Percentiles rank a stretch among this genome's conserved stretches.
Conservation (phyloP, 192 early-diverging fungal genomes). For the Coemansia nantahalensis region DNA sequence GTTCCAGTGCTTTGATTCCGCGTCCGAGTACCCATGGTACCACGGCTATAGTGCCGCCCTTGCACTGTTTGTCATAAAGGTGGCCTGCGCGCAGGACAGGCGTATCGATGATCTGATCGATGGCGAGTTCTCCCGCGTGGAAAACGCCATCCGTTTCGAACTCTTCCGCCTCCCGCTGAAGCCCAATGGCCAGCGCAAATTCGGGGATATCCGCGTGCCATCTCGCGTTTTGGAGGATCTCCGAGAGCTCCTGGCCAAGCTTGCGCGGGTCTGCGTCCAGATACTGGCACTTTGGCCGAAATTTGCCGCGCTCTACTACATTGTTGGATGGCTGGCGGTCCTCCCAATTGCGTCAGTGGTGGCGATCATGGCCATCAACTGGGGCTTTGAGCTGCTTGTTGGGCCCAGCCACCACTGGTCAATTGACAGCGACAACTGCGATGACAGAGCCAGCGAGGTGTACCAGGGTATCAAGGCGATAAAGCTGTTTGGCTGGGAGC, state of each 20-base stretch:
- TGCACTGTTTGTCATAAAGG: background rate
- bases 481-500: slow-evolving; percentile 49
- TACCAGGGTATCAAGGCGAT: slow-evolving; percentile 28
- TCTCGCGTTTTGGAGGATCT: background rate
- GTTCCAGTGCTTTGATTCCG: slow-evolving; percentile 21
- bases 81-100: background rate
- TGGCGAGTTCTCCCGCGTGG: slow-evolving; percentile 8
- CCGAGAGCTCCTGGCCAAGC: no score
- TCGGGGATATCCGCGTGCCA: background rate
- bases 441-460: slow-evolving; percentile 16
- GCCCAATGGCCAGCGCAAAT: slow-evolving; percentile 1
- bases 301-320: slow-evolving; percentile 16
- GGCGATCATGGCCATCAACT: background rate
- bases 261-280: background rate
- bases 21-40: slow-evolving; percentile 20
- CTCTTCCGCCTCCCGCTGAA: slow-evolving; percentile 26
- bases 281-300: slow-evolving; percentile 3
- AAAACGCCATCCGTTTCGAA: slow-evolving; percentile 30
- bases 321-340: slow-evolving; percentile 23
- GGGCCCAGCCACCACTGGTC: slow-evolving; percentile 20
- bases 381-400: slow-evolving; percentile 5
- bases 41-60: slow-evolving; percentile 14
- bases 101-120: slow-evolving; percentile 2
- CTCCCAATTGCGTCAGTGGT: slow-evolving; percentile 12
- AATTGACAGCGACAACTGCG: background rate